Evolutionary conservation across 1,284 basidiomycete genomes (phyloP).

Genomic region (Cutaneotrichosporon cavernicola): DNA sequence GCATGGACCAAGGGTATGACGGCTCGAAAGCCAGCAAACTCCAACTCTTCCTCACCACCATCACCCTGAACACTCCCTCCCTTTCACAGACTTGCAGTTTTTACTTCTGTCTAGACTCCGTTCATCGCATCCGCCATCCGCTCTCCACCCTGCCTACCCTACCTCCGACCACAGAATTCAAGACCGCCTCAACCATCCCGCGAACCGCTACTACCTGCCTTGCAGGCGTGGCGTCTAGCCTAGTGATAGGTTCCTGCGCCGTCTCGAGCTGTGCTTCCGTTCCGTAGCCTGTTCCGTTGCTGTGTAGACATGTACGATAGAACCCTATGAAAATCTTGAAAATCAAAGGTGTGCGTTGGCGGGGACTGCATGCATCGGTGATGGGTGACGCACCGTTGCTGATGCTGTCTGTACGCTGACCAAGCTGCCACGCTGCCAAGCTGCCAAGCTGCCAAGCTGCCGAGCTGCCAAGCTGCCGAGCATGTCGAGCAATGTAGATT

Average conservation of each 20-base stretch:
- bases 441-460: no score
- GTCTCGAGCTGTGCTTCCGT: conserved; percentile 23
- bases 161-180: conserved; percentile 8
- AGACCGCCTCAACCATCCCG: conserved; percentile 56
- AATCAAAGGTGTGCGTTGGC: neutral
- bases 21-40: conserved; percentile 43
- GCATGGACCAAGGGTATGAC: conserved; percentile 49
- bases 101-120: neutral
- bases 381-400: no score
- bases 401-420: no score
- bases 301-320: conserved; percentile 14
- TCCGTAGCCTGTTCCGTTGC: conserved; percentile 15
- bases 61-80: conserved; percentile 20
- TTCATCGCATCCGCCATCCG: neutral
- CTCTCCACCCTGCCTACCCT: conserved; percentile 11
- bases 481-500: no score
- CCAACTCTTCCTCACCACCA: conserved; percentile 8
- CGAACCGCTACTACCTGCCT: conserved; percentile 19
- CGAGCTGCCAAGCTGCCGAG: no score
- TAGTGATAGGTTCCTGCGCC: conserved; percentile 55
- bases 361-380: no score
- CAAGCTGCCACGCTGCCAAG: no score
- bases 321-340: conserved; percentile 12
- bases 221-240: conserved; percentile 32
- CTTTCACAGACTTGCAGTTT: conserved; percentile 7